Base-by-base conservation (phyloP, 805 yeast species). In the Ogataea corticis region DNA sequence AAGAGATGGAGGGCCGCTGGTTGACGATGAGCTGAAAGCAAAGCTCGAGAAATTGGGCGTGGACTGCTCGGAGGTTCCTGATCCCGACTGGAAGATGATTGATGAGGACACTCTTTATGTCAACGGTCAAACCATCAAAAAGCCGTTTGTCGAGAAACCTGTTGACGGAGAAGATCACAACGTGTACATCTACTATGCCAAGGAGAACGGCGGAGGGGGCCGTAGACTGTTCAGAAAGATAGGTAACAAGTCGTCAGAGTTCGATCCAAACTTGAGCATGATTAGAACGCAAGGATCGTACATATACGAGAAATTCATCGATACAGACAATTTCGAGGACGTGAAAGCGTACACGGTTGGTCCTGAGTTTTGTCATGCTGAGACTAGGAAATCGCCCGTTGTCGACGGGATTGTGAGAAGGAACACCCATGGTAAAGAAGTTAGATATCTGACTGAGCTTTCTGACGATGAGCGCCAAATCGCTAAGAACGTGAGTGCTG, bases 141-240 rank as follows among this genome's bases (percentile, higher is more conserved):
- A 94, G 63, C 99, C 99, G 6, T 94, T 83, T 73, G 99, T 94
- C 28, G 99, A 94, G 65, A 94, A 94, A 57, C 99, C 99, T 0
- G 98, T 91, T 3, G 97, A 94, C 66, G 99, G 99, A 44, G 99
- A 94, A 68, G 97, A 94, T 67, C 99, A 94, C 67, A 94, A 94
- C 61, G 92, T 94, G 38, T 87, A 85, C 65, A 91, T 94, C 32
- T 94, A 94, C 68, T 94, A 92, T 64, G 85, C 91, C 29, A 77
- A 79, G 46, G 78, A 85, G 47, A 85, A 86, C 42, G 99, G 99
- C 37, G 99, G 99, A 46, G 99, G 99, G 54, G 99, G 99, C 21
- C 77, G 99, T 50, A 76, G 95, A 41, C 71, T 94, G 50, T 94
- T 94, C 71, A 77, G 99, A 54, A 94, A 94, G 63, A 96, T 94